phyloP scores from a whole-genome alignment of 164 flowering plant genomes.

The Magnolia sinica region DNA sequence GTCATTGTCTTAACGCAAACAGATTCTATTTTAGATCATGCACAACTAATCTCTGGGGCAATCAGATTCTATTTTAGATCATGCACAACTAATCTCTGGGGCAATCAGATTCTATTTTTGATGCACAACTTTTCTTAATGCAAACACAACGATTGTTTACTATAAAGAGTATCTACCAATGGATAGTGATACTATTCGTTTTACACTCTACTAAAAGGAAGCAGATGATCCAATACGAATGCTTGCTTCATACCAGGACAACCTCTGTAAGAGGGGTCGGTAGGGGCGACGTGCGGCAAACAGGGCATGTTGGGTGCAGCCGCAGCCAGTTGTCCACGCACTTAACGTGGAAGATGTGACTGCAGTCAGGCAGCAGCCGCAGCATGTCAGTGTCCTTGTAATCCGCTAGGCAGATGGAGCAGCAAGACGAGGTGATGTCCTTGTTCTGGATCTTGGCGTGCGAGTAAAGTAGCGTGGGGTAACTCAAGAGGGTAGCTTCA shows the following conservation, averaged over 20 bases:
- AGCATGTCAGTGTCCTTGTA: conserved; percentile 57
- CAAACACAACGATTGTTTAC: too few species aligned
- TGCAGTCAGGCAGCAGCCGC: conserved; percentile 69
- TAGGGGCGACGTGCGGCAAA: conserved; percentile 67
- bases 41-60: too few species aligned
- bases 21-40: too few species aligned
- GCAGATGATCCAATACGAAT: too few species aligned
- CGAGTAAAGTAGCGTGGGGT: conserved; percentile 63
- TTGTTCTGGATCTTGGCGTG: conserved; percentile 39
- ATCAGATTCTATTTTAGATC: too few species aligned
- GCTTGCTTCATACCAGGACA: conserved; percentile 20
- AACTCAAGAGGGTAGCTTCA: conserved; percentile 57
- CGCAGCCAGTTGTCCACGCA: conserved; percentile 81
- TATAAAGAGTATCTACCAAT: too few species aligned
- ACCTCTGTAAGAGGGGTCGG: conserved; percentile 77
- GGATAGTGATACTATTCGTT: too few species aligned
- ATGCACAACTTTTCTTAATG: too few species aligned
- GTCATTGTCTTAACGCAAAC: too few species aligned
- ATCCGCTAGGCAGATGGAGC: conserved; percentile 81
- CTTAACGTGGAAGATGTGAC: conserved; percentile 62
- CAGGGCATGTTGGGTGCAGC: conserved; percentile 74
- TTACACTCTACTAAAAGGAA: too few species aligned
- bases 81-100: too few species aligned
- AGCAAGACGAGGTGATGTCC: conserved; percentile 40
- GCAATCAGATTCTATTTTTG: too few species aligned